Conservation (phyloP, 176 grass and related monocot genomes). For the Oryza longistaminata region DNA sequence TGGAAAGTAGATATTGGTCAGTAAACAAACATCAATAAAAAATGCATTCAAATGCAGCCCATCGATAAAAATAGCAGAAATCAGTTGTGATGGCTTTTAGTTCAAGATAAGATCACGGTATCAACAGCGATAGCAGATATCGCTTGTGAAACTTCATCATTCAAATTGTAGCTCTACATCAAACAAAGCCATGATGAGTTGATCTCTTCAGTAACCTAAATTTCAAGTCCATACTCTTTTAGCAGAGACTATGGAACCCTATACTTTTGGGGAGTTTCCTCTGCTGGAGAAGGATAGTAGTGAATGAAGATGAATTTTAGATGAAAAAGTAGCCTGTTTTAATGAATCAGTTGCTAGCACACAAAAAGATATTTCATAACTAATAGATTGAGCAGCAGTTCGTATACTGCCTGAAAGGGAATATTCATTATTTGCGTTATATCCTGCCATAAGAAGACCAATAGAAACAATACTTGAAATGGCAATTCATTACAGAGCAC, state of each 20-base stretch:
- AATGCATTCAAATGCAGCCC: constrained; percentile 19
- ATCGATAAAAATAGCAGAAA: neutral
- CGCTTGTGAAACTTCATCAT: too few species aligned
- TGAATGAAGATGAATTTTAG: neutral
- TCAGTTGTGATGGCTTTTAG: neutral
- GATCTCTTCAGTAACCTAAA: neutral
- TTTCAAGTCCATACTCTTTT: neutral
- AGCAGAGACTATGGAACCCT: neutral
- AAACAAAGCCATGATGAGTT: neutral
- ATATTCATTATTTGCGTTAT: constrained; percentile 15
- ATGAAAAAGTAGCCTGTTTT: neutral
- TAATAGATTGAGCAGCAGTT: constrained; percentile 11
- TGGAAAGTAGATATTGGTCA: neutral
- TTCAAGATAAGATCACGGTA: neutral
- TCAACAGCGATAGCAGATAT: too few species aligned
- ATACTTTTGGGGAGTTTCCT: neutral
- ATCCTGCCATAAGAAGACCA: constrained; percentile 7
- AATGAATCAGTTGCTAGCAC: neutral
- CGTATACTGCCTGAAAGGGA: constrained; percentile 1
- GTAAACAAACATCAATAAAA: neutral
- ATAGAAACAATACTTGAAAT: constrained; percentile 11
- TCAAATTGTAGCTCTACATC: too few species aligned
- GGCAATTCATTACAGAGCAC: neutral
- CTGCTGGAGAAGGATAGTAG: neutral
- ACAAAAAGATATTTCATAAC: neutral